phyloP scores from a whole-genome alignment of 352 stramenopile genomes.

The Ochromonadaceae sp. region DNA sequence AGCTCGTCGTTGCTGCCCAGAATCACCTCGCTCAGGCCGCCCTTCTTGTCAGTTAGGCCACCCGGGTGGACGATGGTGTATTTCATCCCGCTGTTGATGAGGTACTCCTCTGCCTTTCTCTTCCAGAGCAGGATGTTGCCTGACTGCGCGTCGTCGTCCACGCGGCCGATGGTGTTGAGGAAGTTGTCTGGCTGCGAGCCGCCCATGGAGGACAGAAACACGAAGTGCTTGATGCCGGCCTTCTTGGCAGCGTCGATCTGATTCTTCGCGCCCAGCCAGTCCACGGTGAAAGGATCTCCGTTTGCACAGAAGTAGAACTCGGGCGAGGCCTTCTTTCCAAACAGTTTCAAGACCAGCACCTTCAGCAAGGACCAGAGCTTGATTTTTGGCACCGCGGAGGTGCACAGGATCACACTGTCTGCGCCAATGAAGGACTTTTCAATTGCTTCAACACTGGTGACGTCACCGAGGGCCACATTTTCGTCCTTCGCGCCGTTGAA shows the following conservation, averaged over 20 bases:
- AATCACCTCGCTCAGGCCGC: conserved; percentile 39
- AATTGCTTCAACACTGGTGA: conserved; percentile 28
- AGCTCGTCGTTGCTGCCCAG: conserved; percentile 48
- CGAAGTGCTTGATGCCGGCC: conserved; percentile 35
- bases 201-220: conserved; percentile 38
- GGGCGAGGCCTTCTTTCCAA: conserved; percentile 29
- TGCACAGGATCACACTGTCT: conserved; percentile 41
- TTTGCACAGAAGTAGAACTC: conserved; percentile 32
- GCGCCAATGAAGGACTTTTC: conserved; percentile 33
- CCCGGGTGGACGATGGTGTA: conserved; percentile 60
- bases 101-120: conserved; percentile 44
- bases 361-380: neutral
- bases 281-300: conserved; percentile 23
- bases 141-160: conserved; percentile 36
- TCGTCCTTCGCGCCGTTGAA: conserved; percentile 24
- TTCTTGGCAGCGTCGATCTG: conserved; percentile 41
- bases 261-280: conserved; percentile 40
- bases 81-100: conserved; percentile 38
- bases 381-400: conserved; percentile 39
- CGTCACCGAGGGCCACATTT: conserved; percentile 35
- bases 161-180: conserved; percentile 45
- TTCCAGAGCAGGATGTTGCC: conserved; percentile 62
- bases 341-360: conserved; percentile 24
- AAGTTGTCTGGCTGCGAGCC: conserved; percentile 38
- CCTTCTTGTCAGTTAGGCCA: conserved; percentile 42